Evolutionary conservation across 805 yeast species (phyloP).

Genomic region (Candida methanosorbosa): DNA sequence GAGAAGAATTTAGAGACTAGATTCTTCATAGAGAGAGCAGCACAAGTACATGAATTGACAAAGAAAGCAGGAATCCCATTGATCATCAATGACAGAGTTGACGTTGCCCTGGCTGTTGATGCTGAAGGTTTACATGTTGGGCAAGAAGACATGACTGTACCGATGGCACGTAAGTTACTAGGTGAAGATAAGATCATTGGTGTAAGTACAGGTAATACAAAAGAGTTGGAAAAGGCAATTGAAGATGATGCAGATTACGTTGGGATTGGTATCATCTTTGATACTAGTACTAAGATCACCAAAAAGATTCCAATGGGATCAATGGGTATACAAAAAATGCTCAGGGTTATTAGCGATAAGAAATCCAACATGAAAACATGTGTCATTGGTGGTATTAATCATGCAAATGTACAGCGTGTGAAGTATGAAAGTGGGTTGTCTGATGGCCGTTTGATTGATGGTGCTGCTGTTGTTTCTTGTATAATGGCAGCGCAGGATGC

Average conservation of each 20-base stretch:
- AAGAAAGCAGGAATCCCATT: conserved; percentile 55
- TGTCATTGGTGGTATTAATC: conserved; percentile 74
- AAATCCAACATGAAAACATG: conserved; percentile 45
- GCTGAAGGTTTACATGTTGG: conserved; percentile 94
- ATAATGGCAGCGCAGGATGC: conserved; percentile 62
- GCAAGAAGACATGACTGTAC: conserved; percentile 74
- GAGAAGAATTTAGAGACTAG: conserved; percentile 68
- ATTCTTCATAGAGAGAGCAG: conserved; percentile 57
- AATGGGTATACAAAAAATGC: conserved; percentile 48
- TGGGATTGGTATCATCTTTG: conserved; percentile 76
- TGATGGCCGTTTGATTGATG: conserved; percentile 50
- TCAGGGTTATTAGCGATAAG: conserved; percentile 34
- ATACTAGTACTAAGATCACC: conserved; percentile 61
- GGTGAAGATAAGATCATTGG: conserved; percentile 78
- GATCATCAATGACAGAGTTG: conserved; percentile 79
- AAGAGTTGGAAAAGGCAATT: conserved; percentile 47
- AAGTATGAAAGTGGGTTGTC: conserved; percentile 38
- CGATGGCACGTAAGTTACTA: conserved; percentile 47
- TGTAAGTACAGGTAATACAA: conserved; percentile 54
- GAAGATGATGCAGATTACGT: conserved; percentile 57
- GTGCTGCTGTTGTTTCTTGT: conserved; percentile 86
- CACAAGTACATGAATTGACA: conserved; percentile 53
- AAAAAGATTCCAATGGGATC: conserved; percentile 58
- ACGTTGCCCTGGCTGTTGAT: conserved; percentile 80
- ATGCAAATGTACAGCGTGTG: conserved; percentile 50